These are phyloP conservation scores for Lodderomyces theae DNA, from an alignment of 1,139 yeast species.

Conservation along the genomic window DNA sequence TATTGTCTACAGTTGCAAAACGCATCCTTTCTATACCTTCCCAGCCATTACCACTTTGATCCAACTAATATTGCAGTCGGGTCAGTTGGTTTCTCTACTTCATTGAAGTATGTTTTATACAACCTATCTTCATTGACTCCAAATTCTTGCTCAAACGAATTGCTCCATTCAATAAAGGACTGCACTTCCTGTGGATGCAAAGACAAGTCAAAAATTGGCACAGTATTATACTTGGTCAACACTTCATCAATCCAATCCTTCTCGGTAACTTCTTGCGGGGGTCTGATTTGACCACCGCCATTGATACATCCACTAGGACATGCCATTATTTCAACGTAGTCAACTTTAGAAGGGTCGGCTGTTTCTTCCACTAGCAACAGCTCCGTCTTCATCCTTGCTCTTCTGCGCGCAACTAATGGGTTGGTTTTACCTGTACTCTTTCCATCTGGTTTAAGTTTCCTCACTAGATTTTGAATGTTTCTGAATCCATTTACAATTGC, in stretches of 20 bases:
- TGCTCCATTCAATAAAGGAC: conserved; percentile 28
- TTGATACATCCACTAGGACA: conserved; percentile 97
- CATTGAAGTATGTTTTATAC: conserved; percentile 46
- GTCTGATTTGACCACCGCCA: conserved; percentile 88
- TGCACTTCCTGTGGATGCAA: conserved; percentile 14
- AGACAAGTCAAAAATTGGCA: conserved; percentile 22
- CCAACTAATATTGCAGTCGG: conserved; percentile 42
- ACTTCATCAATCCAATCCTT: conserved; percentile 45
- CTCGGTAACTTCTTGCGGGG: conserved; percentile 34
- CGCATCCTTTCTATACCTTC: not conserved
- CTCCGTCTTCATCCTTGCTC: conserved; percentile 30
- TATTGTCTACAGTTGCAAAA: not conserved
- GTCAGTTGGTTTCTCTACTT: conserved; percentile 52
- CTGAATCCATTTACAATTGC: conserved; percentile 89
- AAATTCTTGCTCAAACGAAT: conserved; percentile 30
- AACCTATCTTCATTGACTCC: conserved; percentile 36
- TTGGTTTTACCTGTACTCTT: conserved; percentile 23
- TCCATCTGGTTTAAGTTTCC: conserved; percentile 61
- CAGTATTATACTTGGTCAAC: conserved; percentile 27
- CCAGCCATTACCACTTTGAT: conserved; percentile 38
- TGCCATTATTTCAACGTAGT: conserved; percentile 94
- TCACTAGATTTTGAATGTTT: conserved; percentile 87
- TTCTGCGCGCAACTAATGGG: conserved; percentile 42
- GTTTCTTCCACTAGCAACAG: conserved; percentile 23
- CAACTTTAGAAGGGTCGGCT: conserved; percentile 67